These are phyloP conservation scores for Claviceps pusilla DNA, from an alignment of 2,329 filamentous ascomycete species.

Conservation along the genomic window DNA sequence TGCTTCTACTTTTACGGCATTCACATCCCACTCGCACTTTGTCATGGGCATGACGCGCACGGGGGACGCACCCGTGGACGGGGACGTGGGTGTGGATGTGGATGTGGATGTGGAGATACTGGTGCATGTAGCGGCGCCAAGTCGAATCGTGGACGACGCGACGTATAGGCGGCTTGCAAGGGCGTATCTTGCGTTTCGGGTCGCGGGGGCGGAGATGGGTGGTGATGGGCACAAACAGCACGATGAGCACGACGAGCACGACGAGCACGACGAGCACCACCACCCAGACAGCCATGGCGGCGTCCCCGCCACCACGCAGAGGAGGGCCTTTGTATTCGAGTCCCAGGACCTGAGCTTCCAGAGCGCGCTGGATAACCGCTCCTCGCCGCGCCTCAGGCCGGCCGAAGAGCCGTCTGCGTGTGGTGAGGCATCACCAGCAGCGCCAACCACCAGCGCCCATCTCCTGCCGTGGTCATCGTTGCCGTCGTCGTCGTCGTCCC, in stretches of 20 bases:
- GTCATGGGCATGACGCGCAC: slow-evolving; percentile 11
- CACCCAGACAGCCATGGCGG: too few relatives aligned
- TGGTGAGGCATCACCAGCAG: too few relatives aligned
- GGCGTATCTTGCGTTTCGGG: slow-evolving; percentile 34
- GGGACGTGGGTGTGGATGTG: too few relatives aligned
- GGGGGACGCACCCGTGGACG: too few relatives aligned
- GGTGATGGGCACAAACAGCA: neutral
- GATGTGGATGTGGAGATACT: slow-evolving; percentile 34
- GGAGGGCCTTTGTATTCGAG: slow-evolving; percentile 12
- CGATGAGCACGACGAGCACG: neutral
- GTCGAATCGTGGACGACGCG: slow-evolving; percentile 31
- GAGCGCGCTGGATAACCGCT: slow-evolving; percentile 29
- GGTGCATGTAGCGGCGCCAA: slow-evolving; percentile 39
- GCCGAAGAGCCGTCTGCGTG: neutral
- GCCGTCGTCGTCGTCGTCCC: neutral
- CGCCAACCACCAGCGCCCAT: neutral
- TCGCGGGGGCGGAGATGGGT: neutral
- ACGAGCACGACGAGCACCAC: neutral
- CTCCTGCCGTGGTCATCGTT: neutral
- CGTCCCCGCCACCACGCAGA: too few relatives aligned
- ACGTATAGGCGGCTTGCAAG: slow-evolving; percentile 33
- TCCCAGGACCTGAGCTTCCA: slow-evolving; percentile 29
- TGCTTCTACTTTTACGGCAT: neutral
- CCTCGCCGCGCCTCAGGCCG: slow-evolving; percentile 16
- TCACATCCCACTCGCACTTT: neutral